Evolutionary conservation across 148 eudicot genomes (phyloP).

Genomic region (Vaccinium corymbosum): DNA sequence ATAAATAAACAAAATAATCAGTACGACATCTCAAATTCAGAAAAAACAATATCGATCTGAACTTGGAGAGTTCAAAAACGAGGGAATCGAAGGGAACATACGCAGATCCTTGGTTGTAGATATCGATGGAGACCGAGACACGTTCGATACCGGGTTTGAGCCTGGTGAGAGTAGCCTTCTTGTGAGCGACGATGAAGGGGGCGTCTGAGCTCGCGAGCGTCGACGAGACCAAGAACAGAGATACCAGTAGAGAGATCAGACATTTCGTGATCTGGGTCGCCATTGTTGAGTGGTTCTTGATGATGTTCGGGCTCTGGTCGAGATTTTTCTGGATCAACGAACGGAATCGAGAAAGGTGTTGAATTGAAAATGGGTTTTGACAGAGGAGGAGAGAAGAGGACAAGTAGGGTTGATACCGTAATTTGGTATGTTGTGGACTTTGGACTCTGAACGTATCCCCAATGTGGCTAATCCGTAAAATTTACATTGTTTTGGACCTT

Average conservation of each 20-base stretch:
- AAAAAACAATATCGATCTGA: background rate
- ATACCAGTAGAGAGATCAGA: conserved; percentile 24
- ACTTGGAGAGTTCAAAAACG: background rate
- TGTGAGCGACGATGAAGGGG: conserved; percentile 85
- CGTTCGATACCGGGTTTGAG: conserved; percentile 80
- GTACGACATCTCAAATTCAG: background rate
- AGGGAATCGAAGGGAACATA: conserved; percentile 20
- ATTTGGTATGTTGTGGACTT: background rate
- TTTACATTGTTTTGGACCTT: too few species aligned
- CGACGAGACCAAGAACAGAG: conserved; percentile 21
- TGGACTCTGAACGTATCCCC: too few species aligned
- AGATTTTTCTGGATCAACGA: background rate
- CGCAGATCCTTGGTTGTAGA: conserved; percentile 89
- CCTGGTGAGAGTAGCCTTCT: conserved; percentile 68
- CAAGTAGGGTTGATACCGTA: conserved; percentile 11
- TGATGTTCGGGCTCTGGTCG: background rate
- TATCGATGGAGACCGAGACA: conserved; percentile 70
- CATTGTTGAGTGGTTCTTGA: conserved; percentile 27
- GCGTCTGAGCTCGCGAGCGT: conserved; percentile 43
- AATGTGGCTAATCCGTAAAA: too few species aligned
- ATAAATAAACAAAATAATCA: background rate
- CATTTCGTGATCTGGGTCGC: conserved; percentile 20
- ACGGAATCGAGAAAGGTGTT: background rate
- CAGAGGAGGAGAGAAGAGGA: background rate
- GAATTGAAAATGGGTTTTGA: background rate